Conservation (phyloP, 2,329 filamentous ascomycete species). For the Cyanodermella asteris region DNA sequence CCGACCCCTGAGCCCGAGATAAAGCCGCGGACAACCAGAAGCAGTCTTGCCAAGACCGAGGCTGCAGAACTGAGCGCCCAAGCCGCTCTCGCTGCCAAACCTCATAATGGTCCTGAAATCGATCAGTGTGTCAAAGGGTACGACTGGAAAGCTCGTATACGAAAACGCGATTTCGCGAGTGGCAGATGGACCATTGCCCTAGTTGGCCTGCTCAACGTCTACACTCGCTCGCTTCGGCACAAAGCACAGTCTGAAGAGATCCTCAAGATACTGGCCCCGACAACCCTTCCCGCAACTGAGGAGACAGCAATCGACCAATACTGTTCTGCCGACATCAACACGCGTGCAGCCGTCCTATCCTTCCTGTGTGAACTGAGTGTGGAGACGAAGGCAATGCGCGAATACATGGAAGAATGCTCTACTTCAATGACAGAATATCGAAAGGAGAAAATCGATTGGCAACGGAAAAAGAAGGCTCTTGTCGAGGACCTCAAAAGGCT, state of each 20-base stretch:
- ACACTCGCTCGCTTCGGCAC: constrained; percentile 53
- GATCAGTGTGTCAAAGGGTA: constrained; percentile 32
- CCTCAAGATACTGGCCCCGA: constrained; percentile 58
- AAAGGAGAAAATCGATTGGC: constrained; percentile 87
- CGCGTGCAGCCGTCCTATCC: constrained; percentile 59
- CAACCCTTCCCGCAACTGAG: constrained; percentile 49
- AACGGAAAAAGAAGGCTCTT: constrained; percentile 46
- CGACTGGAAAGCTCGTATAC: constrained; percentile 68
- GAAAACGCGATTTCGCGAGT: constrained; percentile 62
- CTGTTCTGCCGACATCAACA: constrained; percentile 56
- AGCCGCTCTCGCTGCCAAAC: constrained; percentile 26
- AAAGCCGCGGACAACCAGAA: constrained; percentile 52
- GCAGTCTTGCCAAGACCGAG: constrained; percentile 65
- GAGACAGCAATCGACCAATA: constrained; percentile 57
- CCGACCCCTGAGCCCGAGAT: constrained; percentile 52
- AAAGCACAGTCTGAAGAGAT: constrained; percentile 57
- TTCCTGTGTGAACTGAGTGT: constrained; percentile 70
- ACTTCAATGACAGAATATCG: constrained; percentile 86
- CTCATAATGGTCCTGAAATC: constrained; percentile 46
- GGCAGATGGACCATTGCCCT: constrained; percentile 86
- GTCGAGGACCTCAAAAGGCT: constrained; percentile 22
- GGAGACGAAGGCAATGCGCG: constrained; percentile 66
- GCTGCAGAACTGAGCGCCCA: constrained; percentile 46
- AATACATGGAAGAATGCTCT: constrained; percentile 77
- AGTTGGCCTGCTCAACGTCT: constrained; percentile 63